These are phyloP conservation scores for Naganishia sp. DNA, from an alignment of 1,284 basidiomycete species.

Conservation along the genomic window DNA sequence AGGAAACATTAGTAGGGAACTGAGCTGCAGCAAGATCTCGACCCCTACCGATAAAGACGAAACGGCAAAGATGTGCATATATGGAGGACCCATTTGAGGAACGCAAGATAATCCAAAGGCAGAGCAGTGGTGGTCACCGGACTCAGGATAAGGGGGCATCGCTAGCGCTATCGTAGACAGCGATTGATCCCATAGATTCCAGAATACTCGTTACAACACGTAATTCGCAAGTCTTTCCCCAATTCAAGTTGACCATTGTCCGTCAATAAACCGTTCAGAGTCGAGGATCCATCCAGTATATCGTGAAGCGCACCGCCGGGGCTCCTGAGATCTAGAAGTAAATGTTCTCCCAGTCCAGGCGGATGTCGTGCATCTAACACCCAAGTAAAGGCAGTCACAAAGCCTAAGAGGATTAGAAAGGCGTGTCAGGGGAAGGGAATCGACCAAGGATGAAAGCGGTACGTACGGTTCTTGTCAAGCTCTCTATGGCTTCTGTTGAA, in stretches of 20 bases:
- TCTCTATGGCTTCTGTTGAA: constrained; percentile 8
- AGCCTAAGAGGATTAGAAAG: constrained; percentile 3
- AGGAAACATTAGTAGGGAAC: too few relatives aligned
- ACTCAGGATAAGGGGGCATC: too few relatives aligned
- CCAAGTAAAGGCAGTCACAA: constrained; percentile 23
- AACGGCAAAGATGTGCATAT: too few relatives aligned
- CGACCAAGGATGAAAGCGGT: background rate
- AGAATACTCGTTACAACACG: constrained; percentile 6
- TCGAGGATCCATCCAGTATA: background rate
- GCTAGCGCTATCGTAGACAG: too few relatives aligned
- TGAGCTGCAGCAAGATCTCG: too few relatives aligned
- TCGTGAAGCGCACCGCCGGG: background rate
- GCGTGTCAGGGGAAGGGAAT: constrained; percentile 7
- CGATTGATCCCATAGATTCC: too few relatives aligned
- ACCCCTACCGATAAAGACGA: too few relatives aligned
- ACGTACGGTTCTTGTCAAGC: constrained; percentile 12
- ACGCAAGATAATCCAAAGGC: too few relatives aligned
- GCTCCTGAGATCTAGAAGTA: background rate
- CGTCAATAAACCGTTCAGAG: background rate
- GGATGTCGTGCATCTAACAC: constrained; percentile 19
- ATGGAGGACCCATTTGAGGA: too few relatives aligned
- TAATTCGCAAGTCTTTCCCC: too few relatives aligned
- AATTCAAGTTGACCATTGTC: constrained; percentile 4
- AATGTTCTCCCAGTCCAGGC: constrained; percentile 19
- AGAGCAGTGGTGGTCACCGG: too few relatives aligned